Evolutionary conservation across 2,329 filamentous ascomycete species (phyloP), one percentile per base, ranked within the genome.

Genomic region (Aspergillus quadrilineatus): DNA sequence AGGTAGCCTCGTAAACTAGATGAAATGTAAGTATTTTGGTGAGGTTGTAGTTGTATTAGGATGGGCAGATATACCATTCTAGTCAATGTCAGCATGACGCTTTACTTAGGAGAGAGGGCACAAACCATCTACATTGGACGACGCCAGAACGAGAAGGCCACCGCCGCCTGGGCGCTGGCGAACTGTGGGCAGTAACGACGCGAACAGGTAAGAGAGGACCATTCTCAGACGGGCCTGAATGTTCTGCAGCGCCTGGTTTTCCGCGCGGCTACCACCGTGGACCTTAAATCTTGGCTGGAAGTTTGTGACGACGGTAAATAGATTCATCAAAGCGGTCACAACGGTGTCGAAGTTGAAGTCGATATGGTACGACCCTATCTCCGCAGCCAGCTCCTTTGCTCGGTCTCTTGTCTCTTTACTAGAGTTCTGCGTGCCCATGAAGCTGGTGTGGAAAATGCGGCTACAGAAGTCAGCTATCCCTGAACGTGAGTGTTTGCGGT

Each of bases 281-380:
- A 86, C 83, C 64, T 82, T 85, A 75, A 85, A 87, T 22, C 75
- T 79, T 4, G 85, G 83, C 15, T 82, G 78, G 63, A 89, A 90
- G 41, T 77, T 77, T 1, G 85, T 83, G 0, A 84, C 80, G 2
- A 78, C 70, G 0, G 80, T 78, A 53, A 91, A 78, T 1, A 91
- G 73, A 43, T 79, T 79, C 62, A 82, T 84, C 50, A 86, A 76
- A 0, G 87, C 82, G 17, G 82, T 76, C 59, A 86, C 85, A 7
- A 87, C 80, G 1, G 80, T 79, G 67, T 93, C 90, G 55, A 93
- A 91, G 65, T 91, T 84, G 44, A 91, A 77, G 66, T 92, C 83
- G 4, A 84, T 79, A 67, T 94, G 90, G 65, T 91, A 86, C 14
- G 83, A 79, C 3, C 89, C 89, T 51, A 93, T 90, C n/a, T 71